Evolutionary conservation across 805 yeast species (phyloP), one percentile per base, ranked within the genome.

Genomic region (Clavispora fructus): DNA sequence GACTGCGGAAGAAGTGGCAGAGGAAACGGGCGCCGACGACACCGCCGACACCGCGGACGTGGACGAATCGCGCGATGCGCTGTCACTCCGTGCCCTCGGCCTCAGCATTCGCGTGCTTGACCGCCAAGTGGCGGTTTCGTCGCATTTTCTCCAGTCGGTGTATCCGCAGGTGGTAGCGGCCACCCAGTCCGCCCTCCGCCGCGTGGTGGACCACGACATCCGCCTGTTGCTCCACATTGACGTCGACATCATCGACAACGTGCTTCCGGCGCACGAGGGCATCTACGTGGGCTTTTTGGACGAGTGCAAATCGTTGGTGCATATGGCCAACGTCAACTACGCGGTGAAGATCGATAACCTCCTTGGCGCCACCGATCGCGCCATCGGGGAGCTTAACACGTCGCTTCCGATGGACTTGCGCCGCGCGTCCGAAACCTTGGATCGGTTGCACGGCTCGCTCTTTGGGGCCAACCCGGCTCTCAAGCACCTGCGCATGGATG

Each of bases 351-450:
- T 83, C 35, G 90, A 85, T 55, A 80, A 77, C 42, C 59, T 83
- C 45, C 65, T 85, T 40, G 79, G 83, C 13, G 69, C 74, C 32
- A 79, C 85, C 43, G 90, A 85, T 63, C 68, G 91, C 51, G 75
- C 85, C 10, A 77, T 82, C 47, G 85, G 88, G 49, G 91, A 84
- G 56, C 79, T 85, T 44, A 85, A 82, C 59, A 85, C 92, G 0
- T 81, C 89, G 1, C 61, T 84, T 38, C 75, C 88, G 10, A 63
- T 85, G 49, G 83, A 82, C 52, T 65, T 85, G 27, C 67, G 85
- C 17, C 75, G 74, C 47, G 61, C 80, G 6, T 68, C 68, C 45
- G 86, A 82, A 59, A 65, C 67, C 41, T 55, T 74, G 43, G 78
- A 79, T 46, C 66, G 72, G 50, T 54, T 74, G 44, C 64, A 69